A percentile compares a stretch with the other conserved stretches of the same genome.
These are phyloP conservation scores for Dictyostelium firmibasis DNA, from an alignment of 78 protist genomes.

Conservation along the genomic window DNA sequence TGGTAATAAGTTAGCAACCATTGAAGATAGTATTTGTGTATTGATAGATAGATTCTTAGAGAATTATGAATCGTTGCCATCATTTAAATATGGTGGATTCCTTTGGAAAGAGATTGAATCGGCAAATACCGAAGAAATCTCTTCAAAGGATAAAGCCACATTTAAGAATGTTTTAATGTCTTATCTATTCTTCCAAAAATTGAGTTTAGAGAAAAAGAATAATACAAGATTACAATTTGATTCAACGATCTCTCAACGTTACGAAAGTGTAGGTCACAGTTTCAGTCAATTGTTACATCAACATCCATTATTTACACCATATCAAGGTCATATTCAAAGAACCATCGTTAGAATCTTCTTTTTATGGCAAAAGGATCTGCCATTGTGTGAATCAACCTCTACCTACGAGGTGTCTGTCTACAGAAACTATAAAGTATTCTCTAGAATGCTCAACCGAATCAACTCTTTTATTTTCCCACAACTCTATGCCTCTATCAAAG, in stretches of 20 bases:
- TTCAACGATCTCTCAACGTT: constrained; percentile 6
- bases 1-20: constrained; percentile 19
- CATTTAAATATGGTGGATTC: constrained; percentile 2
- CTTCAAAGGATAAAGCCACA: not conserved
- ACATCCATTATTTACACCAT: constrained; percentile 21
- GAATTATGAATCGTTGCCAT: constrained; percentile 62
- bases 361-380: constrained; percentile 65
- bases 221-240: constrained; percentile 35
- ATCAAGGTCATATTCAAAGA: constrained; percentile 72
- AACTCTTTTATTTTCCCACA: constrained; percentile 24
- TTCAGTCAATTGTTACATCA: constrained; percentile 26
- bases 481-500: not conserved
- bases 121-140: not conserved
- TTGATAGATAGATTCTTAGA: constrained; percentile 66
- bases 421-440: constrained; percentile 55
- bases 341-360: constrained; percentile 39
- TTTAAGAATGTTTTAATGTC: constrained; percentile 11
- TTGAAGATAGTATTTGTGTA: constrained; percentile 55
- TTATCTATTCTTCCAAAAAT: constrained; percentile 42
- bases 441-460: constrained; percentile 43
- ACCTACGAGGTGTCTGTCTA: constrained; percentile 47
- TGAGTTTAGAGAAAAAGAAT: constrained; percentile 53
- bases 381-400: constrained; percentile 58
- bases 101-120: constrained; percentile 33
- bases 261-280: constrained; percentile 25